Percentiles rank a stretch among this genome's conserved stretches.
Evolutionary conservation across 2,329 filamentous ascomycete species (phyloP).

Genomic region (Diaporthe sp.): DNA sequence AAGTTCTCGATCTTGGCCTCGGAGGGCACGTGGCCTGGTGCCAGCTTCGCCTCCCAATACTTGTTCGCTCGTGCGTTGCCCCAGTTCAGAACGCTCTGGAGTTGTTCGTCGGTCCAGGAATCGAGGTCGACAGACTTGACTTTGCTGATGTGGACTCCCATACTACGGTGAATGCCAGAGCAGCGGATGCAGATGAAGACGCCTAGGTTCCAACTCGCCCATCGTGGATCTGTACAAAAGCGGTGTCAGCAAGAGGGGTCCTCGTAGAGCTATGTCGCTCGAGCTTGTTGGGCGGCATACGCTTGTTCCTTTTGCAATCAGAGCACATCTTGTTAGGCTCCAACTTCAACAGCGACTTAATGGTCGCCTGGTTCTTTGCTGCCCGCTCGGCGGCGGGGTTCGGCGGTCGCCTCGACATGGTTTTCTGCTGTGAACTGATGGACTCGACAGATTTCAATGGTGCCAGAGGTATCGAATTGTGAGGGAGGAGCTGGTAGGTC

Average conservation of each 20-base stretch:
- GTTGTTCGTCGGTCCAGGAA: conserved; percentile 98
- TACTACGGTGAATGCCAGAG: conserved; percentile 97
- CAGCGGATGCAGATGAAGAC: conserved; percentile 98
- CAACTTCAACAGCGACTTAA: conserved; percentile 95
- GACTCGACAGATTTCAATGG: conserved; percentile 3
- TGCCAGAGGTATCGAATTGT: background rate
- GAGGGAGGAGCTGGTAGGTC: background rate
- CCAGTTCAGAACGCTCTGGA: conserved; percentile 94
- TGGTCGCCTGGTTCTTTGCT: conserved; percentile 92
- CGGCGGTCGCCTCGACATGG: conserved; percentile 83
- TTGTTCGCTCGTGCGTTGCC: conserved; percentile 97
- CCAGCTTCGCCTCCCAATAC: conserved; percentile 98
- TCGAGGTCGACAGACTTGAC: conserved; percentile 99
- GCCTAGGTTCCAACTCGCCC: conserved; percentile 98
- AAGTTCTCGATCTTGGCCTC: conserved; percentile 99
- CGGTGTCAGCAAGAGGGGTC: background rate
- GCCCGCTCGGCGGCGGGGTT: conserved; percentile 88
- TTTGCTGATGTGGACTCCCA: conserved; percentile 98
- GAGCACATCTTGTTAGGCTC: conserved; percentile 97
- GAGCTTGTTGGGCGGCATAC: conserved; percentile 64
- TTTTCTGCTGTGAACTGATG: conserved; percentile 44
- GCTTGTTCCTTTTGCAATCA: conserved; percentile 99
- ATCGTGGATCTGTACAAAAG: conserved; percentile 85
- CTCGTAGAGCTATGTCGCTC: background rate
- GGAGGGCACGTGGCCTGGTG: conserved; percentile 90